Base-by-base conservation (phyloP, 2,329 filamentous ascomycete genomes). In the Arthrinium phaeospermum region DNA sequence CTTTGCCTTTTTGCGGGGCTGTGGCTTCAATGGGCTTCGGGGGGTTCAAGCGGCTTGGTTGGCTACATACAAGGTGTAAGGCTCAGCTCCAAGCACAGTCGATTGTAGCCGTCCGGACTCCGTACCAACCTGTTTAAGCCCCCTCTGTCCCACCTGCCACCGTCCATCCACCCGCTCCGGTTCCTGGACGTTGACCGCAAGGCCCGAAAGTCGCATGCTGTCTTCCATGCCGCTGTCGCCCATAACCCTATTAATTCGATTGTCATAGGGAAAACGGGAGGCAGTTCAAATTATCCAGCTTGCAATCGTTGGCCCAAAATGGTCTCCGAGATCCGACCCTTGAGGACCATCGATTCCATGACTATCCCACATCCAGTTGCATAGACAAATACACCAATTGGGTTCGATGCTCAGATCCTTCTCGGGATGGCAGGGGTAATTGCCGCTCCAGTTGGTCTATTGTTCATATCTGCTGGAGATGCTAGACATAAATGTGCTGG, bases 1-100 rank as follows among this genome's bases (percentile, higher is more conserved):
- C 57, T 34, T 34, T 3, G 14, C 0, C 8, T 34, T 14, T 61
- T 16, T 10, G 53, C 13, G 53, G 53, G 10, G 16, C 53, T n/a
- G 57, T 64, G 57, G 57, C 57, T 64, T n/a, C n/a, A 13, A 14
- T 4, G 24, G n/a, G 49, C n/a, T 70, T 73, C 75, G 27, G 27
- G 27, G 27, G 27, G 27, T 30, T 30, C 27, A 30, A 49, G 7
- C n/a, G 46, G 46, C 46, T n/a, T 49, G n/a, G 10, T 8, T 37
- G 53, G 30, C 30, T 34, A 6, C 14, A n/a, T n/a, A n/a, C n/a
- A n/a, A n/a, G n/a, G n/a, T n/a, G n/a, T n/a, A 10, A 10, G 16
- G 49, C 12, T 10, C 37, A 41, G 49, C n/a, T 30, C 27, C 27
- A 30, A 30, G 27, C 27, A 30, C 27, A 16, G 49, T 14, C n/a